These are phyloP conservation scores for Trichoderma polysporum DNA, from an alignment of 2,329 filamentous ascomycete genomes.

Conservation along the genomic window DNA sequence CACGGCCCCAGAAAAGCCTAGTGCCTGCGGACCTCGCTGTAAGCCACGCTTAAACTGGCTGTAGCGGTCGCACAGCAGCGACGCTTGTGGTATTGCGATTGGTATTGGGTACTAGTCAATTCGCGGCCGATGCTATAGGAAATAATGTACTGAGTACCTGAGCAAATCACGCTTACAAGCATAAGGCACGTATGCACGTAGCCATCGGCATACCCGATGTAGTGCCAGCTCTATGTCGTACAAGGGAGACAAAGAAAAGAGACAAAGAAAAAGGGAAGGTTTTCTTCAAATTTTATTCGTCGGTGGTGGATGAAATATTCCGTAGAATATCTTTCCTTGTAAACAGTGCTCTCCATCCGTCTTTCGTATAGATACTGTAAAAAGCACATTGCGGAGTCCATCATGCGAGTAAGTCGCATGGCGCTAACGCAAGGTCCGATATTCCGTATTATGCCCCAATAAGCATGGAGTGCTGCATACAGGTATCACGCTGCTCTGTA, in stretches of 20 bases:
- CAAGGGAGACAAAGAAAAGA: not conserved
- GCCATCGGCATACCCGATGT: not conserved
- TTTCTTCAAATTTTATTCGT: not conserved
- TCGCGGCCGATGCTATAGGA: not conserved
- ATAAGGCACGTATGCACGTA: not conserved
- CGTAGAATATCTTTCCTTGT: not conserved
- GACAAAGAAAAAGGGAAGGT: not conserved
- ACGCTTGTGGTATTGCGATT: too few species aligned
- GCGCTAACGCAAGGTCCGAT: constrained; percentile 19
- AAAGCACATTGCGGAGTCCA: not conserved
- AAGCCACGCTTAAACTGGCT: not conserved
- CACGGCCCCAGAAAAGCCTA: constrained; percentile 19
- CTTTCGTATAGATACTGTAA: not conserved
- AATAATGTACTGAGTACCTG: not conserved
- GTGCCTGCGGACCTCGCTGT: constrained; percentile 2
- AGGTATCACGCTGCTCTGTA: too few species aligned
- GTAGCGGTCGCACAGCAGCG: too few species aligned
- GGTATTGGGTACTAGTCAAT: not conserved
- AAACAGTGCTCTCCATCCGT: not conserved
- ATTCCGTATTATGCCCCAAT: not conserved
- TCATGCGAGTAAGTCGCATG: constrained; percentile 2
- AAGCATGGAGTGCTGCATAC: too few species aligned
- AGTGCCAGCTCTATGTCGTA: not conserved
- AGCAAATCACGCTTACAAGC: not conserved
- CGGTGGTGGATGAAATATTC: not conserved